Conservation (phyloP, 2,329 filamentous ascomycete genomes). For the Trichoderma atrobrunneum region DNA sequence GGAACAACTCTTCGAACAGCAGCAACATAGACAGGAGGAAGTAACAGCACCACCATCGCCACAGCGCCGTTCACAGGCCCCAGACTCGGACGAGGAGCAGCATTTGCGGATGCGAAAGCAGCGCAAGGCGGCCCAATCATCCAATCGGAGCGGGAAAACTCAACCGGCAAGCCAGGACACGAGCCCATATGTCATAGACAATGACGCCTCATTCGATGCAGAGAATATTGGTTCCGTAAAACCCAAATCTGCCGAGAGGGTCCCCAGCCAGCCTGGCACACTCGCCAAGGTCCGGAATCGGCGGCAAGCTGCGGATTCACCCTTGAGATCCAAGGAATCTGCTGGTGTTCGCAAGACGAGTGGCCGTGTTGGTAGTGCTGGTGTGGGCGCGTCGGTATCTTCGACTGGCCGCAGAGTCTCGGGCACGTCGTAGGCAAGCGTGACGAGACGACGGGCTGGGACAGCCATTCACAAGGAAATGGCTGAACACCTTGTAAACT, state of each 20-base stretch:
- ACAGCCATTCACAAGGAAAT: slow-evolving; percentile 12
- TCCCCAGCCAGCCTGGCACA: slow-evolving; percentile 53
- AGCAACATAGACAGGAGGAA: slow-evolving; percentile 50
- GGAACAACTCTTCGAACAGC: slow-evolving; percentile 53
- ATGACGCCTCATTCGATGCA: slow-evolving; percentile 66
- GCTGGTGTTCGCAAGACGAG: slow-evolving; percentile 63
- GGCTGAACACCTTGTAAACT: slow-evolving; percentile 11
- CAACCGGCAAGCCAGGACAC: slow-evolving; percentile 75
- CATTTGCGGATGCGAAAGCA: slow-evolving; percentile 71
- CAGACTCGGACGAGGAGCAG: slow-evolving; percentile 79
- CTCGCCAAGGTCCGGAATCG: slow-evolving; percentile 65
- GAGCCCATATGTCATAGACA: slow-evolving; percentile 62
- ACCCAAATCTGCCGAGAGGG: slow-evolving; percentile 57
- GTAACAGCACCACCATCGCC: slow-evolving; percentile 51
- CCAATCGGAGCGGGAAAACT: slow-evolving; percentile 57
- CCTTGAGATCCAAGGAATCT: slow-evolving; percentile 50
- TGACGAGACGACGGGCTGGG: slow-evolving; percentile 16
- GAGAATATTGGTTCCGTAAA: slow-evolving; percentile 65
- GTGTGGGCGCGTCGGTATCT: slow-evolving; percentile 40
- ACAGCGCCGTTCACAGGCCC: slow-evolving; percentile 57
- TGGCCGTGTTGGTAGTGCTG: slow-evolving; percentile 61
- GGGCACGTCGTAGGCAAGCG: slow-evolving; percentile 33
- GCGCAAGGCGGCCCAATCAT: slow-evolving; percentile 64
- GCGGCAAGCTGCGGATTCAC: slow-evolving; percentile 46
- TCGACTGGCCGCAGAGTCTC: slow-evolving; percentile 55